Base-by-base conservation (phyloP, 1,284 basidiomycete genomes). In the Ceratobasidium sp. region DNA sequence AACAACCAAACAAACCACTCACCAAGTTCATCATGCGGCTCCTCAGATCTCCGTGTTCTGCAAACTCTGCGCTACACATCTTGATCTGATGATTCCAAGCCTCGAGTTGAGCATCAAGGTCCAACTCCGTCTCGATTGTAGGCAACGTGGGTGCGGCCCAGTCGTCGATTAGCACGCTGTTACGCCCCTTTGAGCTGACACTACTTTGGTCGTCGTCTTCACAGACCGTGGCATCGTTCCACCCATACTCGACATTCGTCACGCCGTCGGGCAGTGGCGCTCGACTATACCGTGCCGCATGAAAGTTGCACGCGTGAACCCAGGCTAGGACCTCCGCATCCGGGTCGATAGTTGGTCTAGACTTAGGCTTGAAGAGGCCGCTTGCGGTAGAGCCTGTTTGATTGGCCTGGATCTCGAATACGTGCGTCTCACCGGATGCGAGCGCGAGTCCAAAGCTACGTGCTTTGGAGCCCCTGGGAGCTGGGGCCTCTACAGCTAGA, bases 21-120 rank as follows among this genome's bases (percentile, higher is more conserved):
- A 66, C 73, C 49, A 75, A 28, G 39, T 33, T 75, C 73, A 75
- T 75, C 73, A 75, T 75, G 10, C 61, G 33, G 23, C 73, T 63
- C 31, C 73, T 75, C 63, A 75, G 3, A 37, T 75, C 73, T 11
- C 73, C 73, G n/a, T 75, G 73, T 23, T 75, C 73, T 20, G 73
- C 37, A 47, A 75, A 75, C 31, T 75, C 73, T 1, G 49, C 26
- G 17, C 66, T 45, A 20, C 73, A 75, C 39, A 65, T 54, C 23
- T 75, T 35, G 7, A 75, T 39, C 51, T 75, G 73, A 28, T 35
- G 63, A 13, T 65, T 47, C 73, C 73, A 75, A 6, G 63, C 51
- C 6, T 45, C 73, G 3, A 75, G 53, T 51, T 75, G 73, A 1
- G 61, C 51, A 20, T 66, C 61, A 7, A 28, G 51, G 31, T 75